A percentile compares a stretch with the other conserved stretches of the same genome.
These are phyloP conservation scores for Silene conica DNA, from an alignment of 148 eudicot species.

Conservation along the genomic window DNA sequence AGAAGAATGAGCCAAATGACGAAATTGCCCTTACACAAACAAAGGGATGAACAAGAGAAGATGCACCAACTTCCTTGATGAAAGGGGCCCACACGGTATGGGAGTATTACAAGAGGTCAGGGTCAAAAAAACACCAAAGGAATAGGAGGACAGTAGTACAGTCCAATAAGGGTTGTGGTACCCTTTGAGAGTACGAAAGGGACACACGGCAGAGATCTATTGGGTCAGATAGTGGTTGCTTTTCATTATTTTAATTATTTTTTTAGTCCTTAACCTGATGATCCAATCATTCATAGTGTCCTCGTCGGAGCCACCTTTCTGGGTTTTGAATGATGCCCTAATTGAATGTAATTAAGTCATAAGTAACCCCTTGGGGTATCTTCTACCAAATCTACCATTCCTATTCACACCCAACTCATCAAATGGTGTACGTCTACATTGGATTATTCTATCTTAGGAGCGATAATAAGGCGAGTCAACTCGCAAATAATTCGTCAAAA, in stretches of 20 bases:
- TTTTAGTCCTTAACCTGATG: constrained; percentile 14
- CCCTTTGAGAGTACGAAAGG: constrained; percentile 21
- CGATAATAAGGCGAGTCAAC: too few species aligned
- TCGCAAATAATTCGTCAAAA: too few species aligned
- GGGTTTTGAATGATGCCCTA: not conserved
- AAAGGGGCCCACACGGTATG: constrained; percentile 22
- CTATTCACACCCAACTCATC: too few species aligned
- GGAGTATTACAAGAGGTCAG: constrained; percentile 7
- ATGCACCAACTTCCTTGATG: constrained; percentile 11
- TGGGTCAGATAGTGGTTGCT: constrained; percentile 27
- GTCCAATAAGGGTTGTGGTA: constrained; percentile 6
- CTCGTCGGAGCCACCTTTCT: constrained; percentile 17
- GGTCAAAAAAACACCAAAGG: not conserved
- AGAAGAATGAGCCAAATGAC: not conserved
- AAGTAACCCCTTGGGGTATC: too few species aligned
- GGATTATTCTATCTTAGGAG: too few species aligned
- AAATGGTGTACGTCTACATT: too few species aligned
- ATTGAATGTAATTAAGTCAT: too few species aligned
- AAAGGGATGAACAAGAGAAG: not conserved
- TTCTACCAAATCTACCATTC: too few species aligned
- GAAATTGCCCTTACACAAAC: not conserved
- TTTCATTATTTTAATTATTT: not conserved
- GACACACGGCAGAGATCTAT: constrained; percentile 25
- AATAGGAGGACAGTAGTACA: not conserved
- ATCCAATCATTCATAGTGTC: constrained; percentile 29